Evolutionary conservation across 1,284 basidiomycete species (phyloP).

Genomic region (Tilletia setariae): DNA sequence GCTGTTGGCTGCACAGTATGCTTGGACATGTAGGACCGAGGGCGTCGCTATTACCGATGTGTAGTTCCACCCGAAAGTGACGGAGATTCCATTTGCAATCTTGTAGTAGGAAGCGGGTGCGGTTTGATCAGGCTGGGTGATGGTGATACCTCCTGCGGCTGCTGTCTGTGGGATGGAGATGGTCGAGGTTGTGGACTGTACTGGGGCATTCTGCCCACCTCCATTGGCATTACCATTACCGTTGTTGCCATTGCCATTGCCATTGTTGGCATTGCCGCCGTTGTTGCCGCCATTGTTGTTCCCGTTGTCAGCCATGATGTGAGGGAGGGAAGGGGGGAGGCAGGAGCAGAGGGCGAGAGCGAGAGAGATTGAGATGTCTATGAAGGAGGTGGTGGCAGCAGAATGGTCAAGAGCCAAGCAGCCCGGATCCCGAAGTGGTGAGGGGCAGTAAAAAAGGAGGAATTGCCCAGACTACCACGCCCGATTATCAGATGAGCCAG

Average conservation of each 20-base stretch:
- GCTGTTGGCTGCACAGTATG: slow-evolving; percentile 46
- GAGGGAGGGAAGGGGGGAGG: neutral
- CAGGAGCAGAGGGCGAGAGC: neutral
- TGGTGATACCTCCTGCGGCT: slow-evolving; percentile 45
- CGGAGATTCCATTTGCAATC: slow-evolving; percentile 43
- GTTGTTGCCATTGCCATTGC: neutral
- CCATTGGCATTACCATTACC: neutral
- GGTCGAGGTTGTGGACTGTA: neutral
- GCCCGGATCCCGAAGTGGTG: no score
- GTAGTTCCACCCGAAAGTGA: slow-evolving; percentile 54
- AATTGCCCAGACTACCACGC: no score
- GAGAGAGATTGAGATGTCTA: neutral
- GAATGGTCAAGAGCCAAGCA: no score
- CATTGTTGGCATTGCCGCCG: neutral
- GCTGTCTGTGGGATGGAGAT: slow-evolving; percentile 38
- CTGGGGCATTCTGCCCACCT: neutral
- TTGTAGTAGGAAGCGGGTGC: slow-evolving; percentile 52
- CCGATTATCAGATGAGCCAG: no score
- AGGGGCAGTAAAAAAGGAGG: no score
- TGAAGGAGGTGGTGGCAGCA: no score
- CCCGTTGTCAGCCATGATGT: no score
- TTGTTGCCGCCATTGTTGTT: neutral
- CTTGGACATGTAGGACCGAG: slow-evolving; percentile 38
- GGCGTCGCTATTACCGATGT: slow-evolving; percentile 46
- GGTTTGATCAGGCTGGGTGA: slow-evolving; percentile 49